A percentile compares a stretch with the other conserved stretches of the same genome.
Conservation (phyloP, 495 filamentous ascomycete genomes). For the Annulohypoxylon maeteangense region DNA sequence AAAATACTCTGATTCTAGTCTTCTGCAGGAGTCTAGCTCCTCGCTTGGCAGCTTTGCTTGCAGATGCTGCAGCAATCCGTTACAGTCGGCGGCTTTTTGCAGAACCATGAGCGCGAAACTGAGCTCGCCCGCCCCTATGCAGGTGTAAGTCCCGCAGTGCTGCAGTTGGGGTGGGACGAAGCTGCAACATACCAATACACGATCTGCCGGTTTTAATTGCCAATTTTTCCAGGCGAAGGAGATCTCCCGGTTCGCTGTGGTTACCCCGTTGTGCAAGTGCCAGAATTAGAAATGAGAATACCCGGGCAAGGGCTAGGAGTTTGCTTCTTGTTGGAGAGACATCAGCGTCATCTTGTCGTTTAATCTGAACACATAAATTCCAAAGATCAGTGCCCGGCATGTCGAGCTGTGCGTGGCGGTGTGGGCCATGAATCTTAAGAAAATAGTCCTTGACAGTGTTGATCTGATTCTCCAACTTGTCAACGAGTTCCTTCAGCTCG, state of each 20-base stretch:
- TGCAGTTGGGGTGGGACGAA: slow-evolving; percentile 22
- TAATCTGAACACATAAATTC: slow-evolving; percentile 71
- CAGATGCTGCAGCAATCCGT: slow-evolving; percentile 63
- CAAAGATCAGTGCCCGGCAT: slow-evolving; percentile 66
- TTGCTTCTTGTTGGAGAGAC: slow-evolving; percentile 21
- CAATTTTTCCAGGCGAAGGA: slow-evolving; percentile 69
- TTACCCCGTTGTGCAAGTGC: slow-evolving; percentile 64
- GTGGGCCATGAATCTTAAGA: slow-evolving; percentile 32
- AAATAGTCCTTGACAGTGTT: slow-evolving; percentile 30
- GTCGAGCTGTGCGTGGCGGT: slow-evolving; percentile 61
- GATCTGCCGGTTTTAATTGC: slow-evolving; percentile 71
- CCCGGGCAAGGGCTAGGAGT: slow-evolving; percentile 60
- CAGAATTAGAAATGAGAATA: slow-evolving; percentile 77
- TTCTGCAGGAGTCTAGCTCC: slow-evolving; percentile 48
- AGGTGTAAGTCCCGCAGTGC: slow-evolving; percentile 19
- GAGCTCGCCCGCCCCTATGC: slow-evolving; percentile 62
- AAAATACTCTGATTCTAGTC: slow-evolving; percentile 72
- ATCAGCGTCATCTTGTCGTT: slow-evolving; percentile 41
- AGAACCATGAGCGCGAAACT: slow-evolving; percentile 67
- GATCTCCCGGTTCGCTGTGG: slow-evolving; percentile 47
- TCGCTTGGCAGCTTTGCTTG: slow-evolving; percentile 42
- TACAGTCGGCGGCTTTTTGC: slow-evolving; percentile 71
- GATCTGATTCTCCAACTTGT: slow-evolving; percentile 41
- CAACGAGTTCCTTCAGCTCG: slow-evolving; percentile 14
- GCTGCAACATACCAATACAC: slow-evolving; percentile 68